phyloP scores from a whole-genome alignment of 495 filamentous ascomycete genomes.

The Diplogelasinospora grovesii region DNA sequence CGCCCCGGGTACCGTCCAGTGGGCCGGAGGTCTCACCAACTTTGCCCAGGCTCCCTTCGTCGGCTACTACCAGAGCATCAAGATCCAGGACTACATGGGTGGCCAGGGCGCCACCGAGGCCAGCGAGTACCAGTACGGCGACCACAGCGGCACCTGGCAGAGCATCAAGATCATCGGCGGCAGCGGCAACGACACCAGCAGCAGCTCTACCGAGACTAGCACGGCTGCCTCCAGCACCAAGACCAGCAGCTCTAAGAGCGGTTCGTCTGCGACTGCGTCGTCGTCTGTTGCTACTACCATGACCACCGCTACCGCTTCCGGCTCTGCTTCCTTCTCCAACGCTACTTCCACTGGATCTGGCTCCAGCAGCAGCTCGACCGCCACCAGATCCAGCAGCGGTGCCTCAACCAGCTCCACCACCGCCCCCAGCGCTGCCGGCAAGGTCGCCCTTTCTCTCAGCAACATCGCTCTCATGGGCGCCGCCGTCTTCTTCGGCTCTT shows the following conservation, averaged over 20 bases:
- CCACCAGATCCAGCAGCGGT: slow-evolving; percentile 1
- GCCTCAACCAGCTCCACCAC: not conserved
- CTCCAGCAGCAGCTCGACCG: not conserved
- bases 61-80: slow-evolving; percentile 77
- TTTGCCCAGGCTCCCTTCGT: slow-evolving; percentile 71
- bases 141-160: slow-evolving; percentile 64
- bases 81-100: slow-evolving; percentile 81
- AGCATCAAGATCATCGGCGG: slow-evolving; percentile 68
- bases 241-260: slow-evolving; percentile 9
- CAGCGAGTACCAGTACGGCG: slow-evolving; percentile 65
- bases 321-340: slow-evolving; percentile 9
- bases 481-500: slow-evolving; percentile 20
- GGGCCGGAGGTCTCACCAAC: slow-evolving; percentile 79
- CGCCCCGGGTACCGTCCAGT: slow-evolving; percentile 69
- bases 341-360: not conserved
- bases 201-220: slow-evolving; percentile 17
- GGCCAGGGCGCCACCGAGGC: slow-evolving; percentile 51
- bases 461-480: slow-evolving; percentile 18
- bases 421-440: slow-evolving; percentile 16
- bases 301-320: slow-evolving; percentile 13
- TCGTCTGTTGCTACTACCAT: slow-evolving; percentile 8
- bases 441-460: slow-evolving; percentile 11
- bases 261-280: slow-evolving; percentile 1
- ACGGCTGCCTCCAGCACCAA: slow-evolving; percentile 18
- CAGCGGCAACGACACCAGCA: slow-evolving; percentile 53